These are phyloP conservation scores for Knufia fluminis DNA, from an alignment of 2,329 filamentous ascomycete genomes.

Conservation along the genomic window DNA sequence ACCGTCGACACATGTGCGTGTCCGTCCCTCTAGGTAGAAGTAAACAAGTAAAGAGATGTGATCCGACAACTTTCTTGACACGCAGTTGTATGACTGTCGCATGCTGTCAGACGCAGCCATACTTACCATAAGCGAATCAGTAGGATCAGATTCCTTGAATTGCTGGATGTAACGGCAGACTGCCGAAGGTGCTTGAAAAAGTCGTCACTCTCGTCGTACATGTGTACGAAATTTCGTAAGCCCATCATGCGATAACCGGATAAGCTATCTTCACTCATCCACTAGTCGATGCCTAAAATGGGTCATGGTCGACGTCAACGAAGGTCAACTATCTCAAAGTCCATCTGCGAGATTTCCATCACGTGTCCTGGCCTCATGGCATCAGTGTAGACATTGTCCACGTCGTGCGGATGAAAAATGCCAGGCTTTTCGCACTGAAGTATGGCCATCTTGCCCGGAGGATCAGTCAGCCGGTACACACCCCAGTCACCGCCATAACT, in stretches of 20 bases:
- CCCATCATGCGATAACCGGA: not conserved
- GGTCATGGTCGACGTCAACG: conserved; percentile 22
- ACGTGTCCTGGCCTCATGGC: conserved; percentile 64
- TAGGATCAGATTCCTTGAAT: not conserved
- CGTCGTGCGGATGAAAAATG: conserved; percentile 70
- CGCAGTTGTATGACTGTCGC: not conserved
- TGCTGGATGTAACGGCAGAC: too few species aligned
- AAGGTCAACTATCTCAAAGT: conserved; percentile 61
- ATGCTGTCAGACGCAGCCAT: not conserved
- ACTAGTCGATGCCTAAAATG: conserved; percentile 6
- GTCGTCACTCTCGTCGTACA: not conserved
- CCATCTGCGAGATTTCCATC: conserved; percentile 55
- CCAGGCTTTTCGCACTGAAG: conserved; percentile 67
- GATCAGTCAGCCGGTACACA: conserved; percentile 86
- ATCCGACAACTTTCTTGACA: too few species aligned
- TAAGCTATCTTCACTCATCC: too few species aligned
- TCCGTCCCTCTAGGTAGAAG: not conserved
- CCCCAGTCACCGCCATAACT: conserved; percentile 57
- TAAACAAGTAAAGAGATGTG: not conserved
- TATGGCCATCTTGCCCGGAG: conserved; percentile 79
- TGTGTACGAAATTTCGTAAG: not conserved
- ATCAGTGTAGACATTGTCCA: conserved; percentile 68
- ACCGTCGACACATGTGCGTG: not conserved
- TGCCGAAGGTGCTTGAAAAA: too few species aligned
- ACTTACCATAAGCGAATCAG: too few species aligned